These are phyloP conservation scores for Macrocystidia cucumis DNA, from an alignment of 1,284 basidiomycete species.

Conservation along the genomic window DNA sequence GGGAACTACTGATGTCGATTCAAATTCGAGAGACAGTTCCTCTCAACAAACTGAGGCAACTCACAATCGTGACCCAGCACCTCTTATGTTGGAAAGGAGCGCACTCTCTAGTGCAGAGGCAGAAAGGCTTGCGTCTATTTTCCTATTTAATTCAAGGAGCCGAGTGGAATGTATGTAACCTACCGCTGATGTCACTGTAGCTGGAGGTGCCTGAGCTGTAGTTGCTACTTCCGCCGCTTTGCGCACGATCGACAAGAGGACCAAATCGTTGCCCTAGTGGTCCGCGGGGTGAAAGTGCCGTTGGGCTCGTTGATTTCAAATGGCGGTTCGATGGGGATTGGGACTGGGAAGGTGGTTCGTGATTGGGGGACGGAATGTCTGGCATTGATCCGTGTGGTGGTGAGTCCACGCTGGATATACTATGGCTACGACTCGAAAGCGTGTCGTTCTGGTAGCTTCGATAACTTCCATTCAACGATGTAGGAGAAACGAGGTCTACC, in stretches of 20 bases:
- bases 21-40: conserved; percentile 1
- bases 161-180: conserved; percentile 14
- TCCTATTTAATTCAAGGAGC: neutral
- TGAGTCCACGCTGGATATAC: conserved; percentile 63
- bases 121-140: conserved; percentile 59
- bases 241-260: conserved; percentile 27
- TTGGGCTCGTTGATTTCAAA: conserved; percentile 54
- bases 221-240: conserved; percentile 54
- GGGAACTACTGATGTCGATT: conserved; percentile 28
- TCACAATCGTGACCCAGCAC: conserved; percentile 46
- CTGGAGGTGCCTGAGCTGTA: conserved; percentile 68
- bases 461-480: conserved; percentile 25
- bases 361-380: conserved; percentile 64
- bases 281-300: conserved; percentile 44
- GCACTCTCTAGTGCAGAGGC: conserved; percentile 72
- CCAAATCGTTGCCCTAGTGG: conserved; percentile 38
- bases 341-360: conserved; percentile 34
- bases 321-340: conserved; percentile 45
- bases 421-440: conserved; percentile 47
- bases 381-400: conserved; percentile 71
- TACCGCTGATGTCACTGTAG: conserved; percentile 78
- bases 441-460: conserved; percentile 27
- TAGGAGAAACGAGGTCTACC: conserved; percentile 27
- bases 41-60: conserved; percentile 22
- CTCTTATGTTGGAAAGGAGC: conserved; percentile 55